phyloP scores from a whole-genome alignment of 2,329 filamentous ascomycete species.

The Cladosporium sp. region DNA sequence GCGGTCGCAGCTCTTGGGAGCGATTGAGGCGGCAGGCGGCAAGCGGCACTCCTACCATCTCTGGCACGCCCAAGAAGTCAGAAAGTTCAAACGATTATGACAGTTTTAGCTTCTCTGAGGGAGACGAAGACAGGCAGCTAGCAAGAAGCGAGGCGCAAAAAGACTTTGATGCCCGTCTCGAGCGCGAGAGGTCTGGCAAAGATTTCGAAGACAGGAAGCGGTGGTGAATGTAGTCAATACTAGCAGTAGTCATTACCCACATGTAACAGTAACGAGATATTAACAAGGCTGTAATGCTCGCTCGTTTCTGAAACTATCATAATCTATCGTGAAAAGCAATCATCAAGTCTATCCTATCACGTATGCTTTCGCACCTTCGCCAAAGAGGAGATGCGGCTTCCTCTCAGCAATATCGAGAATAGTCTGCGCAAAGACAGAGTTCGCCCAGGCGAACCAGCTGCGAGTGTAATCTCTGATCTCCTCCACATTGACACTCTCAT shows the following conservation, averaged over 20 bases:
- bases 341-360: constrained; percentile 21
- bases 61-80: constrained; percentile 12
- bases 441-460: constrained; percentile 97
- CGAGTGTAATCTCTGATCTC: constrained; percentile 67
- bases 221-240: neutral
- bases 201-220: constrained; percentile 32
- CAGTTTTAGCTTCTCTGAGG: constrained; percentile 41
- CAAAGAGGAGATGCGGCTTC: constrained; percentile 85
- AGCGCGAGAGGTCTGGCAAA: constrained; percentile 46
- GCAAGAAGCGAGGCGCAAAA: constrained; percentile 45
- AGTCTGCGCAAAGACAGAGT: constrained; percentile 90
- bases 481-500: constrained; percentile 89
- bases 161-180: constrained; percentile 48
- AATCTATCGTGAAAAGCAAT: neutral
- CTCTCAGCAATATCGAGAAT: constrained; percentile 83
- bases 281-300: neutral
- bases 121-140: constrained; percentile 40
- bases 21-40: constrained; percentile 35
- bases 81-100: constrained; percentile 33
- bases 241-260: neutral
- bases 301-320: neutral
- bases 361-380: constrained; percentile 58
- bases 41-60: constrained; percentile 11
- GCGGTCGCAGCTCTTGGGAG: constrained; percentile 41
- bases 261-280: neutral